phyloP scores from a whole-genome alignment of 129 eudicot genomes.

The Chrysanthemum seticuspe region DNA sequence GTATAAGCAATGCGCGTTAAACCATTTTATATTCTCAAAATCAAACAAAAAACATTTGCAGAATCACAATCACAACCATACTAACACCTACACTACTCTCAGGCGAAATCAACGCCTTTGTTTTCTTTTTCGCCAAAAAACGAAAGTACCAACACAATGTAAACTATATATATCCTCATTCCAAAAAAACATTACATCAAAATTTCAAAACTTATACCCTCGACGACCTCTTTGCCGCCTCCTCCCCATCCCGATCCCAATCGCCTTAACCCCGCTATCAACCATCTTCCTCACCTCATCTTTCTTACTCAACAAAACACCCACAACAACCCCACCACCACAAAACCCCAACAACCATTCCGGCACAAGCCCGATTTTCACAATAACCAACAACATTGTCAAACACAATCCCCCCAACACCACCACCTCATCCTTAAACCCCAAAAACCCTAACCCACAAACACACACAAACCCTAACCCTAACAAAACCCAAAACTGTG shows the following conservation, averaged over 20 bases:
- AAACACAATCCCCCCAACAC: conserved; percentile 28
- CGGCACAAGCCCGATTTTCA: conserved; percentile 27
- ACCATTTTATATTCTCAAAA: conserved; percentile 11
- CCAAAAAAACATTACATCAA: not conserved
- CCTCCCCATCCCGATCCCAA: conserved; percentile 9
- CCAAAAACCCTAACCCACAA: conserved; percentile 21
- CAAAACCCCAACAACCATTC: conserved; percentile 45
- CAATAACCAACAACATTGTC: conserved; percentile 23
- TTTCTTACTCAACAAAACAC: conserved; percentile 18
- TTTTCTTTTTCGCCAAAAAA: no score
- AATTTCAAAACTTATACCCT: conserved; percentile 12
- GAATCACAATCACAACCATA: conserved; percentile 21
- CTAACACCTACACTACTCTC: not conserved
- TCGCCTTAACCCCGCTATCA: conserved; percentile 13
- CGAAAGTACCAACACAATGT: not conserved
- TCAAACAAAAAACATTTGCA: conserved; percentile 7
- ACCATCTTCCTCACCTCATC: conserved; percentile 26
- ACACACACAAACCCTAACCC: conserved; percentile 14
- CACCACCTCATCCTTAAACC: conserved; percentile 23
- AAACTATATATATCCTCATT: no score
- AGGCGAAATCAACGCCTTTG: not conserved
- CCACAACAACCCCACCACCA: conserved; percentile 33
- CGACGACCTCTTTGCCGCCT: not conserved
- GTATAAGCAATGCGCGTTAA: not conserved
- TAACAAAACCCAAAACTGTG: conserved; percentile 23